Evolutionary conservation across 192 early-diverging fungal genomes (phyloP).

Genomic region (Coemansia sp.): DNA sequence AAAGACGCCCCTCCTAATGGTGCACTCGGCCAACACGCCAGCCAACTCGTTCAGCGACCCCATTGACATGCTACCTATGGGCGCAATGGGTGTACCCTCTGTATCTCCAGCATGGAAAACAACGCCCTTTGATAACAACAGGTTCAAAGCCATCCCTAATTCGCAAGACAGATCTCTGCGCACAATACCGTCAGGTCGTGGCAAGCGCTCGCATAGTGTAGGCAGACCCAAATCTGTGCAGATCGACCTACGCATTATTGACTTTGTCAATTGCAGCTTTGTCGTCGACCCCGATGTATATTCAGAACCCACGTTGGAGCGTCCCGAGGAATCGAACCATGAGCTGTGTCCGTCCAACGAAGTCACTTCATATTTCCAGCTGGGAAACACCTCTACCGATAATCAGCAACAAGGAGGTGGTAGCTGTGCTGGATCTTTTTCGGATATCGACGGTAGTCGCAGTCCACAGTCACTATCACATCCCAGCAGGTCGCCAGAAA

Average conservation of each 20-base stretch:
- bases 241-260: conserved; percentile 90
- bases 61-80: conserved; percentile 4
- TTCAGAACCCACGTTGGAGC: conserved; percentile 36
- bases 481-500: conserved; percentile 1
- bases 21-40: conserved; percentile 4
- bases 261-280: conserved; percentile 90
- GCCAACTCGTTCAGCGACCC: conserved; percentile 11
- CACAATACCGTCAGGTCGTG: neutral
- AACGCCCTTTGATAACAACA: neutral
- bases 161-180: no score
- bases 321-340: conserved; percentile 41
- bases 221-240: conserved; percentile 15
- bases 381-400: no score
- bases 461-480: neutral
- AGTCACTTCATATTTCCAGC: conserved; percentile 12
- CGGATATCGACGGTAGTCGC: neutral
- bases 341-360: conserved; percentile 29
- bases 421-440: no score
- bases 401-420: neutral
- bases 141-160: no score
- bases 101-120: neutral
- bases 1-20: conserved; percentile 5
- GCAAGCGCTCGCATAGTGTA: conserved; percentile 3
- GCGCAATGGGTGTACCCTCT: neutral
- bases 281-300: conserved; percentile 53